Base-by-base conservation (phyloP, 257 asterid genomes). In the Solanum paucissectum region DNA sequence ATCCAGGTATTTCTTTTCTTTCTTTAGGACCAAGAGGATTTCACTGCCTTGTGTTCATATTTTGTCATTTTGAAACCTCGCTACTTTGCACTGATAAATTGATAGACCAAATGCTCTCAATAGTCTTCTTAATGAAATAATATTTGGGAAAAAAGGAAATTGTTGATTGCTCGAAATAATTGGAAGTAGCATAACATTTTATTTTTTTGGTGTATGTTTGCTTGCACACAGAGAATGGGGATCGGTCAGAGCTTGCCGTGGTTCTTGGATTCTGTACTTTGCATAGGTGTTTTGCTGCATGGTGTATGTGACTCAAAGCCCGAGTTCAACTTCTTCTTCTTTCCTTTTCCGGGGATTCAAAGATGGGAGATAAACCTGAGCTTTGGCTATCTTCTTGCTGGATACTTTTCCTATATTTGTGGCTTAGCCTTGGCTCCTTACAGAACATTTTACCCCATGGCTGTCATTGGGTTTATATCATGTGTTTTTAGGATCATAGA, bases 371-470 rank as follows among this genome's bases (percentile, higher is more conserved):
- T 97, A 84, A 93, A 93, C 84, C 93, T 91, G 68, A 97, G 99
- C 94, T 92, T 72, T 73, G 98, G 92, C 44, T 97, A 95, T 92
- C 93, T 95, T 60, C 42, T 95, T 10, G 96, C 96, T 62, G 99
- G 99, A 86, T 93, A 91, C 87, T 93, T 90, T 68, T 91, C 96
- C 46, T 97, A 91, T 89, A 83, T 97, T 32, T 91, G 92, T 73
- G 98, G 96, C 68, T 89, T 97, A 93, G 98, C 97, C 84, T 90
- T 91, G 89, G 93, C 95, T 32, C 99, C 99, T 5, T 95, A 97
- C 86, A 85, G 88, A 88, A 94, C 91, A 42, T 93, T 95, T 83
- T 95, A 97, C 84, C 94, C 93, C 68, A 91, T 97, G 96, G 98
- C 98, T 81, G 91, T 89, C 44, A 90, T 95, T 55, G 99, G 99